Conservation (phyloP, 108 stramenopile species). For the Fistulifera pelliculosa region DNA sequence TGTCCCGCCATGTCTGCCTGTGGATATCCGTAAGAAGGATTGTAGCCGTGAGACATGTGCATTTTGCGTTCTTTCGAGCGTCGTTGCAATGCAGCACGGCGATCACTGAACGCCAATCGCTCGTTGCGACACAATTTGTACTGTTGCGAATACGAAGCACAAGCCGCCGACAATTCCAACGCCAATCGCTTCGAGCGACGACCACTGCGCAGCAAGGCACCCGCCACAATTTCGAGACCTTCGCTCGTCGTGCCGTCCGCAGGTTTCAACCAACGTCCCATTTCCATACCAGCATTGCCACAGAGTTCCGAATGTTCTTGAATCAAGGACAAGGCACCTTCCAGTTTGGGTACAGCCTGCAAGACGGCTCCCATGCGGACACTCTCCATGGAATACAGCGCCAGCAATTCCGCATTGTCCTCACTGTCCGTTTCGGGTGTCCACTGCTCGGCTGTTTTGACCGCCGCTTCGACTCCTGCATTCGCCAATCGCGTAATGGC, state of each 20-base stretch:
- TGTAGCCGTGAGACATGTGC: slow-evolving; percentile 43
- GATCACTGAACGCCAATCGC: slow-evolving; percentile 74
- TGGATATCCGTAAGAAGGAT: slow-evolving; percentile 3
- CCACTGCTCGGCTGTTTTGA: slow-evolving; percentile 10
- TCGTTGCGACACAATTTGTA: slow-evolving; percentile 71
- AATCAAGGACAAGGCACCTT: slow-evolving; percentile 51
- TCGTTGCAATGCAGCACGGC: slow-evolving; percentile 42
- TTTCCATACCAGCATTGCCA: slow-evolving; percentile 68
- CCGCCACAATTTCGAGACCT: slow-evolving; percentile 47
- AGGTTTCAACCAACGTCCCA: slow-evolving; percentile 57
- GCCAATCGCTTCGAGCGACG: slow-evolving; percentile 67
- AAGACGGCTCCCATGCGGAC: slow-evolving; percentile 62
- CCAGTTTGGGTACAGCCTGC: slow-evolving; percentile 80
- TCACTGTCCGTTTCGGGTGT: slow-evolving; percentile 30
- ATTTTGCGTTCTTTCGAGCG: slow-evolving; percentile 52
- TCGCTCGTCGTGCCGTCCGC: slow-evolving; percentile 31
- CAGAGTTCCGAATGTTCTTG: slow-evolving; percentile 54
- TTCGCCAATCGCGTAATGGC: slow-evolving; percentile 58
- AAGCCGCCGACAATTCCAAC: slow-evolving; percentile 60
- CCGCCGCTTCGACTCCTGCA: slow-evolving; percentile 9
- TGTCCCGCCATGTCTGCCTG: slow-evolving; percentile 34
- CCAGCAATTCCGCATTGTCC: slow-evolving; percentile 75
- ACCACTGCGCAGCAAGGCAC: slow-evolving; percentile 51
- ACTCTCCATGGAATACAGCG: slow-evolving; percentile 49
- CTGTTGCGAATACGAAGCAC: slow-evolving; percentile 58